These are phyloP conservation scores for Talaromyces funiculosus DNA, from an alignment of 2,329 filamentous ascomycete species.

Conservation along the genomic window DNA sequence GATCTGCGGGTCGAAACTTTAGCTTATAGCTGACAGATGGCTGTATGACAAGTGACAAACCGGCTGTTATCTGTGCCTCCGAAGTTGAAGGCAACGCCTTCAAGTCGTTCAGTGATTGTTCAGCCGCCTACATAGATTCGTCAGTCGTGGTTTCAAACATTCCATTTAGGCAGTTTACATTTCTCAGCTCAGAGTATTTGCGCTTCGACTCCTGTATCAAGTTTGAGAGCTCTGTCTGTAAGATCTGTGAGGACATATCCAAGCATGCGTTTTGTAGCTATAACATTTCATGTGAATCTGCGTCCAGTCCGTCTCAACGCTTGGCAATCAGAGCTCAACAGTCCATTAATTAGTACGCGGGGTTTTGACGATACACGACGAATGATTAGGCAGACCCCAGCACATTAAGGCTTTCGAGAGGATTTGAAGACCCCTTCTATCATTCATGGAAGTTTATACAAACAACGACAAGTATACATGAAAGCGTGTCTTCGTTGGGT, in stretches of 20 bases:
- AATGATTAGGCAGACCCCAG: background rate
- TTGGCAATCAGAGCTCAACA: slow-evolving; percentile 4
- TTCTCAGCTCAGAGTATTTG: slow-evolving; percentile 84
- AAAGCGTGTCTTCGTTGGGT: slow-evolving; percentile 13
- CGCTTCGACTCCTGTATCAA: slow-evolving; percentile 93
- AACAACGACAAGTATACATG: slow-evolving; percentile 6
- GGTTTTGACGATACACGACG: background rate
- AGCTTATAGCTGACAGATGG: slow-evolving; percentile 9
- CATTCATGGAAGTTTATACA: background rate
- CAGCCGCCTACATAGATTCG: slow-evolving; percentile 62
- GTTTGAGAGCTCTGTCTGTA: slow-evolving; percentile 80
- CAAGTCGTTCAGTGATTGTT: slow-evolving; percentile 87
- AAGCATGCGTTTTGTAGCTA: slow-evolving; percentile 23
- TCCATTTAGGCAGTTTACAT: slow-evolving; percentile 37
- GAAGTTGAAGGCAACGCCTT: slow-evolving; percentile 68
- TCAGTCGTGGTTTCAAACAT: slow-evolving; percentile 21
- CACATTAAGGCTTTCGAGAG: background rate
- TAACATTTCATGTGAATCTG: slow-evolving; percentile 9
- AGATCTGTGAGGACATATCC: slow-evolving; percentile 84
- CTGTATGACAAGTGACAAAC: slow-evolving; percentile 38
- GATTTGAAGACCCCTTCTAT: background rate
- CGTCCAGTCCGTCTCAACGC: slow-evolving; percentile 6
- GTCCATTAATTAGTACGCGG: background rate
- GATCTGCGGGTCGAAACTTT: slow-evolving; percentile 52
- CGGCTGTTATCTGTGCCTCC: slow-evolving; percentile 68